Percentiles rank a stretch among this genome's conserved stretches.
These are phyloP conservation scores for Colletotrichum lentis DNA, from an alignment of 2,329 filamentous ascomycete species.

Conservation along the genomic window DNA sequence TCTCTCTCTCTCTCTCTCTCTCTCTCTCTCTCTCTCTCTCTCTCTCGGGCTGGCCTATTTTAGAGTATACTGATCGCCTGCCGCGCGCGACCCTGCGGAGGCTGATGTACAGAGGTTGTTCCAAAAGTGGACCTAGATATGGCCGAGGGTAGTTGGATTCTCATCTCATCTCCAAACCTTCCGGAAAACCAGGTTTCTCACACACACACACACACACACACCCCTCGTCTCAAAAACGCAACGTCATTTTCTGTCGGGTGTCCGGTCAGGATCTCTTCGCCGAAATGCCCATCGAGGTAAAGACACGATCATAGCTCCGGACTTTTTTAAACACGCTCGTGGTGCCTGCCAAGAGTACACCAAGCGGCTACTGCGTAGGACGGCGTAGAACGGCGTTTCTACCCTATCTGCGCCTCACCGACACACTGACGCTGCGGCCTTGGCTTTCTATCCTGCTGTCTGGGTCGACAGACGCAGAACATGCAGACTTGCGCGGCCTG, in stretches of 20 bases:
- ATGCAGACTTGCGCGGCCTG: not conserved
- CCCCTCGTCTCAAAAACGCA: constrained; percentile 23
- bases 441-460: constrained; percentile 12
- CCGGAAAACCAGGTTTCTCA: constrained; percentile 13
- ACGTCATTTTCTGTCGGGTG: constrained; percentile 11
- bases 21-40: too few relatives aligned
- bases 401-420: constrained; percentile 28
- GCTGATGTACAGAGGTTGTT: not conserved
- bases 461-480: not conserved
- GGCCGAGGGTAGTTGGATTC: not conserved
- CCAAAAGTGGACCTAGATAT: not conserved
- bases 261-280: constrained; percentile 17
- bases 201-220: too few relatives aligned
- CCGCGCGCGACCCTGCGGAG: not conserved
- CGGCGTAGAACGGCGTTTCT: constrained; percentile 31
- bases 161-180: constrained; percentile 14
- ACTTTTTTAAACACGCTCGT: constrained; percentile 6
- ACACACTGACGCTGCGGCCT: constrained; percentile 26
- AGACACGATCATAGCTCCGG: constrained; percentile 14
- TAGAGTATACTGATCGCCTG: not conserved
- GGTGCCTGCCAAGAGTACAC: constrained; percentile 13
- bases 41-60: not conserved
- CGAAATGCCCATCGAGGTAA: constrained; percentile 7
- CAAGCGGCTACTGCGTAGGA: constrained; percentile 34
- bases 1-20: not conserved